These are phyloP conservation scores for Teunomyces atbi DNA, from an alignment of 805 yeast genomes.

Conservation along the genomic window DNA sequence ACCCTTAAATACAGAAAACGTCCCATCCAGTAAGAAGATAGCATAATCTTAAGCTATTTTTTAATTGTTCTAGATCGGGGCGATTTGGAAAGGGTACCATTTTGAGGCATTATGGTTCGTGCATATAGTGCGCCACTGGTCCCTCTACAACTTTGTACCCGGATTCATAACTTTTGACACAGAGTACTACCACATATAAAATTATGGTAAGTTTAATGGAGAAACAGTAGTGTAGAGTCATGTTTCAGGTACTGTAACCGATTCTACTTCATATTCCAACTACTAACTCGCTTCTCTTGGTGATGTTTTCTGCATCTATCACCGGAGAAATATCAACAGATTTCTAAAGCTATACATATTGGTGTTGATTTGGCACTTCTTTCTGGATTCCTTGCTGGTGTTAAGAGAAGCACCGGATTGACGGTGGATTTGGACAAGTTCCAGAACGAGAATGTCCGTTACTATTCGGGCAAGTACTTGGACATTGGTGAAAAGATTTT, in stretches of 20 bases:
- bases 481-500: conserved; percentile 82
- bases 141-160: neutral
- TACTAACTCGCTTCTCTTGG: neutral
- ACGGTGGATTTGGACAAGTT: conserved; percentile 51
- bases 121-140: neutral
- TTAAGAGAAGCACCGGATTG: conserved; percentile 69
- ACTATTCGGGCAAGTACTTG: conserved; percentile 63
- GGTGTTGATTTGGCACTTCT: conserved; percentile 59
- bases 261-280: neutral
- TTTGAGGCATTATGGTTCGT: neutral
- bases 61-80: no score
- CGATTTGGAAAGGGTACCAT: no score
- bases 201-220: no score
- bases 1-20: no score
- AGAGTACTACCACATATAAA: no score
- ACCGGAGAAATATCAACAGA: conserved; percentile 13
- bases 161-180: neutral
- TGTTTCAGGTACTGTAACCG: no score
- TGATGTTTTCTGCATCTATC: neutral
- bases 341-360: conserved; percentile 57
- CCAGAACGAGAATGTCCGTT: conserved; percentile 43
- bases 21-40: no score
- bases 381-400: conserved; percentile 69
- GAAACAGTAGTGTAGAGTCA: no score
- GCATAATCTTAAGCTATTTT: no score